These are phyloP conservation scores for Phanerodontia chrysosporium DNA, from an alignment of 768 basidiomycete genomes.

Conservation along the genomic window DNA sequence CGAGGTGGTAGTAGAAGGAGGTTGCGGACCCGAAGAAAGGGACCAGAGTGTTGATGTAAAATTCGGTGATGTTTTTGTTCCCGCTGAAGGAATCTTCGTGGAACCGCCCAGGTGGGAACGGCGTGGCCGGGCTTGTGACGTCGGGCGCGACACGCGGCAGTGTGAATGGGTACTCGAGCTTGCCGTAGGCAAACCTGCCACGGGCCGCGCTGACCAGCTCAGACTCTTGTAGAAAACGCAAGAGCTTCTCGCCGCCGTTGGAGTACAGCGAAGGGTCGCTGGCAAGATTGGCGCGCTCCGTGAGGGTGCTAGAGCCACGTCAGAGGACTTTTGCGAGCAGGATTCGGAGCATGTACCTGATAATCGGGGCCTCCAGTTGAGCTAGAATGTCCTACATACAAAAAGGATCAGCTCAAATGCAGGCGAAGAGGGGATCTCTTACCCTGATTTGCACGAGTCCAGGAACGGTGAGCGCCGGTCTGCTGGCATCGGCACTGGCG, in stretches of 20 bases:
- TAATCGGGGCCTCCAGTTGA: slow-evolving; percentile 12
- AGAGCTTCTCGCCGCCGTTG: not conserved
- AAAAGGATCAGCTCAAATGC: not conserved
- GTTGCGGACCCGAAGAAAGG: slow-evolving; percentile 5
- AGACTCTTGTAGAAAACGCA: not conserved
- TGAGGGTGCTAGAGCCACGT: slow-evolving; percentile 2
- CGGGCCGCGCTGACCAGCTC: not conserved
- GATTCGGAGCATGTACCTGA: not conserved
- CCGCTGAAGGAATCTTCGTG: slow-evolving; percentile 11
- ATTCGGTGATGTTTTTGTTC: slow-evolving; percentile 1
- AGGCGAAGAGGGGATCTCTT: not conserved
- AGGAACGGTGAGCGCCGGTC: slow-evolving; percentile 8
- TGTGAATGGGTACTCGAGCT: slow-evolving; percentile 13
- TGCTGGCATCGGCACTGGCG: not conserved
- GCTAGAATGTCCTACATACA: slow-evolving; percentile 10
- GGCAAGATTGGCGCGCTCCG: slow-evolving; percentile 10
- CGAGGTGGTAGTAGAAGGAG: slow-evolving; percentile 10
- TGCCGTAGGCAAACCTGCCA: slow-evolving; percentile 11
- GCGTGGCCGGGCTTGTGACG: not conserved
- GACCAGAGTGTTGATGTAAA: slow-evolving; percentile 8
- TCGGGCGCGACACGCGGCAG: slow-evolving; percentile 3
- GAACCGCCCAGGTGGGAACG: slow-evolving; percentile 11
- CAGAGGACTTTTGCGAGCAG: not conserved
- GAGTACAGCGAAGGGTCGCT: slow-evolving; percentile 3
- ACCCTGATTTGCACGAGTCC: slow-evolving; percentile 10